Percentiles rank a stretch among this genome's conserved stretches.
These are phyloP conservation scores for Termitomyces sp. DNA, from an alignment of 768 basidiomycete genomes.

Conservation along the genomic window DNA sequence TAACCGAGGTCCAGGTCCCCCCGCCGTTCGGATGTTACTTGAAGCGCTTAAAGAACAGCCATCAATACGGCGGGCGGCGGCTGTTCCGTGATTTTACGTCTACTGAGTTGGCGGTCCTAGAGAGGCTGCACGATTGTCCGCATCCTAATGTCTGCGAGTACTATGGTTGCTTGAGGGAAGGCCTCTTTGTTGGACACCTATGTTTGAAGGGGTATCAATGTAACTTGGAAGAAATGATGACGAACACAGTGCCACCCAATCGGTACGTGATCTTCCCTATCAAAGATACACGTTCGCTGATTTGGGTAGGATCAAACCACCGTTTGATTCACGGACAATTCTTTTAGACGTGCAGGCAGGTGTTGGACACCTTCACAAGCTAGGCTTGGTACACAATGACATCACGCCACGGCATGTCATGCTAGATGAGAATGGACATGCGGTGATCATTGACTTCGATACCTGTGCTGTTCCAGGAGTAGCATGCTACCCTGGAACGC, in stretches of 20 bases:
- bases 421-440: slow-evolving; percentile 3
- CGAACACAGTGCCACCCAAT: background rate
- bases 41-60: slow-evolving; percentile 2
- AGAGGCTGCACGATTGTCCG: background rate
- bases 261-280: background rate
- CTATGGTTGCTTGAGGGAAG: slow-evolving; percentile 7
- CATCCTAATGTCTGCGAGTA: slow-evolving; percentile 3
- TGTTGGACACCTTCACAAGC: slow-evolving; percentile 1
- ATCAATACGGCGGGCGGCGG: slow-evolving; percentile 3
- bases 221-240: slow-evolving; percentile 7
- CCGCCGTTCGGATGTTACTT: slow-evolving; percentile 3
- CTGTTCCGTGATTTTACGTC: slow-evolving; percentile 7
- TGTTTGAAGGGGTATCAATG: slow-evolving; percentile 8
- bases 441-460: slow-evolving; percentile 3
- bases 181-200: slow-evolving; percentile 5
- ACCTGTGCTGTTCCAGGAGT: slow-evolving; percentile 4
- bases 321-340: slow-evolving; percentile 2
- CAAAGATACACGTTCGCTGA: background rate
- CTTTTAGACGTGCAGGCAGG: slow-evolving; percentile 2
- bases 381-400: slow-evolving; percentile 5
- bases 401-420: slow-evolving; percentile 5
- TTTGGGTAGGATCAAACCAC: background rate
- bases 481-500: slow-evolving; percentile 5
- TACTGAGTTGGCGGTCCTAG: slow-evolving; percentile 2
- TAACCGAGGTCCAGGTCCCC: slow-evolving; percentile 2